Evolutionary conservation across 306 rosid species (phyloP), one percentile per base, ranked within the genome.

Genomic region (Hippophae tibetana): DNA sequence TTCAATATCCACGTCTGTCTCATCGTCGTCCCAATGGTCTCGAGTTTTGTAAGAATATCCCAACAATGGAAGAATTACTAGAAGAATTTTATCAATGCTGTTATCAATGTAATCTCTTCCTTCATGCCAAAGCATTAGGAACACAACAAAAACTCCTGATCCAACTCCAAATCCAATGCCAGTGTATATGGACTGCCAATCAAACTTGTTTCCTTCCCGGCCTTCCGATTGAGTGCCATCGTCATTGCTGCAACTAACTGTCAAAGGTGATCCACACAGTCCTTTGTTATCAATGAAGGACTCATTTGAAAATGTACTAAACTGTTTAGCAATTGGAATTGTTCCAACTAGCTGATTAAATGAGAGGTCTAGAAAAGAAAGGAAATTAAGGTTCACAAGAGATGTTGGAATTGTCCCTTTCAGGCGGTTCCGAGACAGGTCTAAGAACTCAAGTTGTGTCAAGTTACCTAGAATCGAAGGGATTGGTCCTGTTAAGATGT

Each of bases 141-240:
- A 74, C 8, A 86, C 69, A 69, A 83, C 73, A 50, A 79, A 60
- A n/a, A 68, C 71, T 51, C 87, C 95, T 2, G 92, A 82, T 77
- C 98, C 98, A 10, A 74, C 80, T 46, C 96, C 98, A 41, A 79
- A 87, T 9, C 98, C 98, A 8, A 85, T 51, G 65, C 96, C 98
- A 23, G 69, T 72, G 47, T 54, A 66, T 49, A 83, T 73, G 58
- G 77, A 81, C 52, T 74, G 78, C 96, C 98, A 87, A 65, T 83
- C 92, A 72, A 74, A 66, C 63, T 65, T 47, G 43, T 6, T 49
- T 4, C 42, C 76, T 43, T 75, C 68, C 46, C 0, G 0, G 12
- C 10, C 18, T 0, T 25, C 27, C 5, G 9, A 13, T 47, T 70
- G 5, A 11, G 7, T 27, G 59, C 13, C 2, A 6, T 3, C 25